These are phyloP conservation scores for Phialemoniopsis sp. DNA, from an alignment of 2,329 filamentous ascomycete genomes.

Conservation along the genomic window DNA sequence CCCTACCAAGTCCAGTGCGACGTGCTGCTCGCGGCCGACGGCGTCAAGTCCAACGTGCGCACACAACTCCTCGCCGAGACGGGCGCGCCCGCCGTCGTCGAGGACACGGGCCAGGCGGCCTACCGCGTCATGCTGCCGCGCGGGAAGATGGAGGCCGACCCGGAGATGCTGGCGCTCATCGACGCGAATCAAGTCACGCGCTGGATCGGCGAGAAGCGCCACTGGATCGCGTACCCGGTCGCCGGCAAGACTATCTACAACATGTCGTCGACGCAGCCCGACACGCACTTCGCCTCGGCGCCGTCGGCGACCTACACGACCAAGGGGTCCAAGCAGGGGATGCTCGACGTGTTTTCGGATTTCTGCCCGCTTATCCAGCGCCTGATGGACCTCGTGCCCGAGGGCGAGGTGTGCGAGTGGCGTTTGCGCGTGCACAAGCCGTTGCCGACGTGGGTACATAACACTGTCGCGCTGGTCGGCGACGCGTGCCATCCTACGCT, in stretches of 20 bases:
- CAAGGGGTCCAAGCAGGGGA: slow-evolving; percentile 53
- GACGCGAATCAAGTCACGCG: slow-evolving; percentile 52
- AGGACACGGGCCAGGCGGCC: slow-evolving; percentile 46
- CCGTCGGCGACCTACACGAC: slow-evolving; percentile 58
- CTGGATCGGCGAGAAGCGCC: slow-evolving; percentile 63
- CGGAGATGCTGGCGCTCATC: slow-evolving; percentile 50
- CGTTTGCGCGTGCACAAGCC: slow-evolving; percentile 59
- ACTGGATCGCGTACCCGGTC: slow-evolving; percentile 66
- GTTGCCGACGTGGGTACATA: slow-evolving; percentile 56
- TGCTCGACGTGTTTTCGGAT: slow-evolving; percentile 54
- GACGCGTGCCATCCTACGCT: slow-evolving; percentile 61
- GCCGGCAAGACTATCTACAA: slow-evolving; percentile 63
- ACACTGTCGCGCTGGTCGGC: slow-evolving; percentile 47
- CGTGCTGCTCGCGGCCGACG: slow-evolving; percentile 47
- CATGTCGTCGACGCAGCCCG: slow-evolving; percentile 58
- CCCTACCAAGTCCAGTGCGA: slow-evolving; percentile 43
- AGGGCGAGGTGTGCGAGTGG: slow-evolving; percentile 65
- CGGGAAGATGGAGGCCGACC: slow-evolving; percentile 36
- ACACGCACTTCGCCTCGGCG: slow-evolving; percentile 47
- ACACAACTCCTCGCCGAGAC: slow-evolving; percentile 30
- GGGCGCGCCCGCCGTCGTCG: slow-evolving; percentile 30
- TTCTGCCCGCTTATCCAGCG: slow-evolving; percentile 58
- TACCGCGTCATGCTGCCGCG: slow-evolving; percentile 49
- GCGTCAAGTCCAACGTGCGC: slow-evolving; percentile 45
- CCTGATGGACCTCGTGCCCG: slow-evolving; percentile 58